Base-by-base conservation (phyloP, 2,329 filamentous ascomycete species). In the Talaromyces atroroseus region DNA sequence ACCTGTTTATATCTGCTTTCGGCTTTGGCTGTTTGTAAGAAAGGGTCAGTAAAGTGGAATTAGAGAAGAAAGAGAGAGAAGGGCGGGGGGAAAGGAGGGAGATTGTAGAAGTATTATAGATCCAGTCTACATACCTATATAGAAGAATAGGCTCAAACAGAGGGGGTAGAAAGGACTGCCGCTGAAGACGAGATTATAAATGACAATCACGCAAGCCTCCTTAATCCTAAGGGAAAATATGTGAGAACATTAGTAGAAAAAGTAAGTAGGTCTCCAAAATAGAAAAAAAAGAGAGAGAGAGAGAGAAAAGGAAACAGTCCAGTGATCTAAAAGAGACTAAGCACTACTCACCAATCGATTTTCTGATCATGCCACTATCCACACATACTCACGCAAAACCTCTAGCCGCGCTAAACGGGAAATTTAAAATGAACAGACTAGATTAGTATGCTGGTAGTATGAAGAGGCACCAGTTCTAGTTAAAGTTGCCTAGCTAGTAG, bases 41-140 rank as follows among this genome's bases (percentile, higher is more conserved):
- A 12, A 26, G 50, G 21, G 45, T 24, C 7, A 23, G 40, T 36
- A 16, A 29, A 21, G 21, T 44, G 57, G 60, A 63, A 63, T 55
- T 29, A 45, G 32, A 20, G 18, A n/a, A 7, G 7, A 42, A 20
- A 11, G 21, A 40, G 29, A 36, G n/a, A n/a, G n/a, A n/a, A n/a
- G n/a, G n/a, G n/a, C n/a, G n/a, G n/a, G n/a, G n/a, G n/a, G n/a
- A n/a, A n/a, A n/a, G n/a, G n/a, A n/a, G n/a, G n/a, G n/a, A n/a
- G n/a, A n/a, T n/a, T n/a, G n/a, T n/a, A 36, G 14, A 36, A 36
- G 5, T 3, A 36, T 36, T 36, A 14, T 6, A 12, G 32, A 16
- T 16, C 2, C 11, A 29, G 32, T 16, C 14, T 36, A 16, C 5
- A 14, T 36, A 36, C 12, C 12, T 36, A 36, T 16, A 14, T 36